A percentile compares a stretch with the other conserved stretches of the same genome.
phyloP scores from a whole-genome alignment of 2,329 filamentous ascomycete genomes.

The Neocatenulostroma microsporum region DNA sequence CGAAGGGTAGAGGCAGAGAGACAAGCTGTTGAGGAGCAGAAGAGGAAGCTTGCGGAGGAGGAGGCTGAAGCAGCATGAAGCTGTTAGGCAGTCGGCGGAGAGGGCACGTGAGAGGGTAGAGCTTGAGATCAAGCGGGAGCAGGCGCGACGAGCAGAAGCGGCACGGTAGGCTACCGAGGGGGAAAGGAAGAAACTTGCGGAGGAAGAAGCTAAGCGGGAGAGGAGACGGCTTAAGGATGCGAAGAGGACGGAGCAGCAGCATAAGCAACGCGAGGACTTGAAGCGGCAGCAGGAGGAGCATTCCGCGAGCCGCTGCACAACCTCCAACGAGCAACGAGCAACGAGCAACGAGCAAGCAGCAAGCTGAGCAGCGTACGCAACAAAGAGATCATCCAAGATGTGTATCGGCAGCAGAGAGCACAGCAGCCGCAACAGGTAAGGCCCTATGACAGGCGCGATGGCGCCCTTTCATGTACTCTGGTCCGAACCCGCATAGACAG shows the following conservation, averaged over 20 bases:
- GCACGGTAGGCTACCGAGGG: slow-evolving; percentile 33
- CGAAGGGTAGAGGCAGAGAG: too few species aligned
- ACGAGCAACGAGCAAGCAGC: too few species aligned
- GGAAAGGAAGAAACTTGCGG: slow-evolving; percentile 38
- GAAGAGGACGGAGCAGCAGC: slow-evolving; percentile 14
- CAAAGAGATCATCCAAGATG: too few species aligned
- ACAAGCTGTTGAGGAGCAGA: slow-evolving; percentile 54
- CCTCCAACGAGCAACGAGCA: too few species aligned
- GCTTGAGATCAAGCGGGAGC: slow-evolving; percentile 34
- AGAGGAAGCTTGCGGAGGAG: slow-evolving; percentile 37
- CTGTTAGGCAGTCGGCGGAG: slow-evolving; percentile 51
- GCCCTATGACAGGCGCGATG: slow-evolving; percentile 30
- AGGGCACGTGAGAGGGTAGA: slow-evolving; percentile 45
- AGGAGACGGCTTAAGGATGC: slow-evolving; percentile 26
- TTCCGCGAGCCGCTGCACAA: too few species aligned
- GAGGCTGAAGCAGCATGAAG: slow-evolving; percentile 59
- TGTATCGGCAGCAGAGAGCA: too few species aligned
- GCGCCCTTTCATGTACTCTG: slow-evolving; percentile 31
- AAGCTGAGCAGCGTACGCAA: too few species aligned
- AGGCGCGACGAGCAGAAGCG: slow-evolving; percentile 28
- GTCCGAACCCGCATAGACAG: slow-evolving; percentile 27
- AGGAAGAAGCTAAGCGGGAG: slow-evolving; percentile 32
- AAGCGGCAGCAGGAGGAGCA: slow-evolving; percentile 17
- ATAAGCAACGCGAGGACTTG: slow-evolving; percentile 13
- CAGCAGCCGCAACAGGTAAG: too few species aligned